These are phyloP conservation scores for Penicillium cinerascens DNA, from an alignment of 495 filamentous ascomycete species.

Conservation along the genomic window DNA sequence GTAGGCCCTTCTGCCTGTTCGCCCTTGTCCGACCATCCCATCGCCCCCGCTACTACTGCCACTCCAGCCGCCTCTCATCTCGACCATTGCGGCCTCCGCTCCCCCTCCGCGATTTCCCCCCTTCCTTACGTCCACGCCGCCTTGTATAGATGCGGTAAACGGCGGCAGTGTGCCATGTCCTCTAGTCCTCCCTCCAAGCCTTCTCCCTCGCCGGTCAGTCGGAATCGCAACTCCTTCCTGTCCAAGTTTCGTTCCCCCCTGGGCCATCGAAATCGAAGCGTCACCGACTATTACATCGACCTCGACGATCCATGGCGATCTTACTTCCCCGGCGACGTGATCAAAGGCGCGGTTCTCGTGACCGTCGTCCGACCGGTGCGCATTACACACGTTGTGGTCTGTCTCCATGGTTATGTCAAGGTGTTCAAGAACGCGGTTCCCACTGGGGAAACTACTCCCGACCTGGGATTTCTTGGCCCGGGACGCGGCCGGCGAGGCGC, in stretches of 20 bases:
- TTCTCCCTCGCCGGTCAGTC: constrained; percentile 38
- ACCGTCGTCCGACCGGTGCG: constrained; percentile 77
- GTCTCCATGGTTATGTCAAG: constrained; percentile 83
- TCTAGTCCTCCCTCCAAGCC: constrained; percentile 35
- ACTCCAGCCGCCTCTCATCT: neutral
- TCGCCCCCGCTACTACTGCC: neutral
- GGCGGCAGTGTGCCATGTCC: constrained; percentile 45
- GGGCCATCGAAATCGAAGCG: constrained; percentile 62
- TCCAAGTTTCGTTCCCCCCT: constrained; percentile 60
- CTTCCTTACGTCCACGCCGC: constrained; percentile 10
- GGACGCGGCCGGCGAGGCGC: constrained; percentile 53
- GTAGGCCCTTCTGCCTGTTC: constrained; percentile 8
- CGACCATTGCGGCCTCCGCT: neutral
- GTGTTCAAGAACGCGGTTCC: constrained; percentile 74
- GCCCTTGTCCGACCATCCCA: neutral
- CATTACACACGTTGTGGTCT: constrained; percentile 86
- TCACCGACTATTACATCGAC: constrained; percentile 74
- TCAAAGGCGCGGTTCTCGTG: constrained; percentile 73
- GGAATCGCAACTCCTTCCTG: constrained; percentile 51
- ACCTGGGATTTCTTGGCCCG: constrained; percentile 47
- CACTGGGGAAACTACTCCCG: constrained; percentile 54
- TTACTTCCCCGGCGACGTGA: constrained; percentile 66
- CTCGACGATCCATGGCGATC: constrained; percentile 84
- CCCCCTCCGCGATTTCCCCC: neutral
- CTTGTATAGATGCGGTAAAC: constrained; percentile 40